Conservation (phyloP, 2,329 filamentous ascomycete species). For the Arthroderma sp. region DNA sequence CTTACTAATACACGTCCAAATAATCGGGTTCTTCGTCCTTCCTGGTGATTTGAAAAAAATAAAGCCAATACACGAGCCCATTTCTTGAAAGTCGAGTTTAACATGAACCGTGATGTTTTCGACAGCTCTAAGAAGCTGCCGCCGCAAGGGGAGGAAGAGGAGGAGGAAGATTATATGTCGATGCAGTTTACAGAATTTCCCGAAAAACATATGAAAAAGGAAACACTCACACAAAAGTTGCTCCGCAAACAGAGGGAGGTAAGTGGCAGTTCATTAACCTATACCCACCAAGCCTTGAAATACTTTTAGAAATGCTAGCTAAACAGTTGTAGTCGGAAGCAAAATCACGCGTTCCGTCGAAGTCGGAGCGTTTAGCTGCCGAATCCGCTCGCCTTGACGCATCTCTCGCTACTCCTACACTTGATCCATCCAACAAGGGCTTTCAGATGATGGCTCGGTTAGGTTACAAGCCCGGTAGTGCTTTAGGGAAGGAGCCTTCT, state of each 20-base stretch:
- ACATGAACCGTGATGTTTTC: too few species aligned
- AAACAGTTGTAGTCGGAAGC: constrained; percentile 44
- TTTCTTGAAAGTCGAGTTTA: too few species aligned
- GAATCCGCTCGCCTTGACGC: constrained; percentile 60
- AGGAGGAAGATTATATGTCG: constrained; percentile 93
- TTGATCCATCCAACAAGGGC: constrained; percentile 68
- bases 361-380: constrained; percentile 66
- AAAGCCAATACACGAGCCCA: too few species aligned
- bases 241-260: constrained; percentile 41
- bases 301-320: neutral
- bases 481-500: constrained; percentile 52
- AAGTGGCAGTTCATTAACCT: constrained; percentile 5
- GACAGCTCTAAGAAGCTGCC: neutral
- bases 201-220: constrained; percentile 29
- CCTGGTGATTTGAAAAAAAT: too few species aligned
- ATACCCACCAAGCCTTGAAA: neutral
- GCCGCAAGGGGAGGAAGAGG: constrained; percentile 34
- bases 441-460: constrained; percentile 95
- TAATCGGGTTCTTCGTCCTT: too few species aligned
- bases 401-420: constrained; percentile 60
- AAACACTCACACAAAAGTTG: constrained; percentile 50
- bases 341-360: constrained; percentile 55
- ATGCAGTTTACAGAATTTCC: constrained; percentile 70
- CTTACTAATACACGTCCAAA: too few species aligned
- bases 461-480: constrained; percentile 67